Conservation (phyloP, 2,329 filamentous ascomycete genomes). For the Cercospora sp. region DNA sequence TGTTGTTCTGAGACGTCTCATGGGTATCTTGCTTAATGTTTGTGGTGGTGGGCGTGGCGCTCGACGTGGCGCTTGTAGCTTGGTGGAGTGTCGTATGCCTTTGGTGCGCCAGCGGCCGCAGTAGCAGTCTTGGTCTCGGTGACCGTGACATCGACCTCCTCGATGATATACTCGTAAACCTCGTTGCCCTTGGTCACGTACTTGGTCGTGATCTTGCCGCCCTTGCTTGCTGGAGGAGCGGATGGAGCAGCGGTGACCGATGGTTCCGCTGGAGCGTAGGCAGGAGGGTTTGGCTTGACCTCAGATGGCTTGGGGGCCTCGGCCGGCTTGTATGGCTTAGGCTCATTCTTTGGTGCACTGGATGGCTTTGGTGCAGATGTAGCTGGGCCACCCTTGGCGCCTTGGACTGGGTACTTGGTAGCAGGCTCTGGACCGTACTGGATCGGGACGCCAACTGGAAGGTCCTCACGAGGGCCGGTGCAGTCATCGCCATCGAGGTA, state of each 20-base stretch:
- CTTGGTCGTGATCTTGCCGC: conserved; percentile 41
- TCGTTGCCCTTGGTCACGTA: conserved; percentile 47
- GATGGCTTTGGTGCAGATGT: conserved; percentile 11
- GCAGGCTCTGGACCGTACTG: conserved; percentile 50
- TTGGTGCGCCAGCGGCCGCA: conserved; percentile 19
- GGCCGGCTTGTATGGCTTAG: conserved; percentile 7
- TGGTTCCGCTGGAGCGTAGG: conserved; percentile 33
- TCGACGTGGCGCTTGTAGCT: conserved; percentile 35
- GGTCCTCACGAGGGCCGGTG: conserved; percentile 54
- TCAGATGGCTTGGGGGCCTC: conserved; percentile 20
- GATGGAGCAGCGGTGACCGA: conserved; percentile 22
- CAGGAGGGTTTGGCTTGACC: conserved; percentile 8
- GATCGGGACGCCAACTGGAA: conserved; percentile 67
- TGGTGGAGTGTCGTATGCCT: conserved; percentile 28
- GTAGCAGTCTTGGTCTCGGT: conserved; percentile 40
- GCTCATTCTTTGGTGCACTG: not conserved
- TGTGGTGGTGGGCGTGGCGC: conserved; percentile 33
- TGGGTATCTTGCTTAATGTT: conserved; percentile 14
- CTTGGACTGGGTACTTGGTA: conserved; percentile 36
- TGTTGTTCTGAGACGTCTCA: conserved; percentile 1
- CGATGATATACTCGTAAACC: conserved; percentile 49
- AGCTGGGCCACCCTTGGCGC: conserved; percentile 26
- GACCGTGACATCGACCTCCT: conserved; percentile 47
- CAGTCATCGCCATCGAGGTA: conserved; percentile 62
- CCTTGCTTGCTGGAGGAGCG: conserved; percentile 31